Evolutionary conservation across 441 rosid species (phyloP), one percentile per base, ranked within the genome.

Genomic region (Populus hybrid): DNA sequence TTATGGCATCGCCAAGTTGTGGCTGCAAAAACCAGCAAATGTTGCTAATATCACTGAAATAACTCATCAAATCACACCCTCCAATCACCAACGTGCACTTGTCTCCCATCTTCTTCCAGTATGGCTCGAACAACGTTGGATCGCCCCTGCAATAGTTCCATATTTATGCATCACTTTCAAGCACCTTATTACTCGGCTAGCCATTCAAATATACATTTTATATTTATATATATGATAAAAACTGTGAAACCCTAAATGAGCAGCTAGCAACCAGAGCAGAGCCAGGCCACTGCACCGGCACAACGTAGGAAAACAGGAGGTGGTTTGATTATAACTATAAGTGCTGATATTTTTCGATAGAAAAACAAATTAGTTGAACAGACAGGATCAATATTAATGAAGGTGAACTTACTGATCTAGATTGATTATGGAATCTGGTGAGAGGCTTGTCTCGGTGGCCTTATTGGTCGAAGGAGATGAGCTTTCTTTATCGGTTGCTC

Each of bases 11-110:
- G 0, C 78, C 88, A n/a, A 95, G 89, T 61, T 84, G 85, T 40
- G 94, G 91, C 73, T 84, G 90, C 76, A 95, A 54, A 63, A 89
- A 95, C 98, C 99, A 95, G 85, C 99, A 95, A 8, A 89, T 1
- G 77, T 75, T 86, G 2, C 69, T 75, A 1, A n/a, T 14, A 70
- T 91, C 89, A 82, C 95, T 87, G 87, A 92, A 90, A 83, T 93
- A 95, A 78, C 99, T 95, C 98, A 95, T 92, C 80, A 85, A 70
- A 59, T 93, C 93, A 28, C 86, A 79, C 11, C 95, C 96, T 3
- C 83, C 69, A 30, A 95, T 89, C 85, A 76, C 84, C 84, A 88
- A 76, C 86, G 84, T 83, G 84, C 95, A 90, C 79, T 80, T 86
- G 72, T 91, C 96, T 5, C 92, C 92, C 26, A 66, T 67, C 69